Conservation (phyloP, 2,329 filamentous ascomycete species). For the Talaromyces amestolkiae region DNA sequence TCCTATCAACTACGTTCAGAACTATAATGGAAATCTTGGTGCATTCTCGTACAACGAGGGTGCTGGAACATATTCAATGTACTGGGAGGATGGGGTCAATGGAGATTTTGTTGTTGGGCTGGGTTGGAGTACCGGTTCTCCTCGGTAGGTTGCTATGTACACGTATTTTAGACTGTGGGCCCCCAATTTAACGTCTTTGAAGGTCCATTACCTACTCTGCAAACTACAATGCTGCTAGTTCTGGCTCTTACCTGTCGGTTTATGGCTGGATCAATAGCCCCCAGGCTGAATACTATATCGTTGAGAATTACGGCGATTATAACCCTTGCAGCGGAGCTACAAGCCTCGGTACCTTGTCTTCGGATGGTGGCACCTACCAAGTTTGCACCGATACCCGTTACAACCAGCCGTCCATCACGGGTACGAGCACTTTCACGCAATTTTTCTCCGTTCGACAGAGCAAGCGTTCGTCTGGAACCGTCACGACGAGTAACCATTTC, state of each 20-base stretch:
- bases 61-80: background rate
- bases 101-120: slow-evolving; percentile 3
- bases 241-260: slow-evolving; percentile 29
- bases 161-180: background rate
- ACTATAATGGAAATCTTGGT: background rate
- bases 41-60: background rate
- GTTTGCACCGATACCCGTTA: slow-evolving; percentile 38
- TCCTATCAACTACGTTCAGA: background rate
- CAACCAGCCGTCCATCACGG: slow-evolving; percentile 41
- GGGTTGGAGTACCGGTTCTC: background rate
- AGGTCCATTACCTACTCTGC: slow-evolving; percentile 3
- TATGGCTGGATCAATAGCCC: slow-evolving; percentile 44
- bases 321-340: slow-evolving; percentile 31
- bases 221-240: background rate
- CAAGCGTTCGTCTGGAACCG: slow-evolving; percentile 37
- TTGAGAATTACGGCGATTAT: slow-evolving; percentile 33
- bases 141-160: background rate
- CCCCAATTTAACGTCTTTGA: background rate
- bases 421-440: slow-evolving; percentile 43
- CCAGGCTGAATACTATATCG: slow-evolving; percentile 39
- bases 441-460: slow-evolving; percentile 42
- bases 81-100: background rate
- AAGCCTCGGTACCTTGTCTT: slow-evolving; percentile 35
- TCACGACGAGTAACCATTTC: slow-evolving; percentile 39
- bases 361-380: slow-evolving; percentile 39